Evolutionary conservation across 164 flowering plant species (phyloP).

Genomic region (Kingdonia uniflora): DNA sequence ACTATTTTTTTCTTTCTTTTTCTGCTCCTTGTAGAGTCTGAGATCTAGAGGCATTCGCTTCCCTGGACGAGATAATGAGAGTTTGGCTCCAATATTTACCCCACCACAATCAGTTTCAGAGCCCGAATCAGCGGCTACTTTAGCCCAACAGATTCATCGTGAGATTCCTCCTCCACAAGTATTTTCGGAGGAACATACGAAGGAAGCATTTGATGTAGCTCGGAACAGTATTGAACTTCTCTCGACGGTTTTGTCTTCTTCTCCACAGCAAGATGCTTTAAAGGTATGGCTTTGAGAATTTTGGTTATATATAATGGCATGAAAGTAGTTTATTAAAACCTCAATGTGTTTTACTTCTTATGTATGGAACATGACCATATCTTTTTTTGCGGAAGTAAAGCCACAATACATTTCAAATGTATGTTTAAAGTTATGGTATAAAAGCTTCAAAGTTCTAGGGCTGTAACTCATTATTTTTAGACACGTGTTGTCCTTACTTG

Average conservation of each 20-base stretch:
- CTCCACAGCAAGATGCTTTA: constrained; percentile 81
- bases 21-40: constrained; percentile 44
- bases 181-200: constrained; percentile 74
- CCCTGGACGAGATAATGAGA: constrained; percentile 91
- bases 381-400: too few relatives aligned
- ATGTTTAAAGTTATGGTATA: too few relatives aligned
- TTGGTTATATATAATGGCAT: too few relatives aligned
- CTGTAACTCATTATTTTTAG: too few relatives aligned
- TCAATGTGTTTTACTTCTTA: too few relatives aligned
- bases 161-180: constrained; percentile 42
- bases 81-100: constrained; percentile 89
- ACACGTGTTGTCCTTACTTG: too few relatives aligned
- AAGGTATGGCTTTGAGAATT: constrained; percentile 32
- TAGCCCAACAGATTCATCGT: constrained; percentile 31
- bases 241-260: constrained; percentile 80
- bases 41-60: constrained; percentile 83
- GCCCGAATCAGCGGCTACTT: constrained; percentile 29
- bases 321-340: too few relatives aligned
- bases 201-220: constrained; percentile 95
- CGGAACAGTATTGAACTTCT: constrained; percentile 91
- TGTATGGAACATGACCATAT: too few relatives aligned
- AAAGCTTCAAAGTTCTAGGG: too few relatives aligned
- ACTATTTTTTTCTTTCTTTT: not conserved
- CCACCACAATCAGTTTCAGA: constrained; percentile 63
- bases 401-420: too few relatives aligned